Evolutionary conservation across 768 basidiomycete species (phyloP).

Genomic region (Collybia nuda): DNA sequence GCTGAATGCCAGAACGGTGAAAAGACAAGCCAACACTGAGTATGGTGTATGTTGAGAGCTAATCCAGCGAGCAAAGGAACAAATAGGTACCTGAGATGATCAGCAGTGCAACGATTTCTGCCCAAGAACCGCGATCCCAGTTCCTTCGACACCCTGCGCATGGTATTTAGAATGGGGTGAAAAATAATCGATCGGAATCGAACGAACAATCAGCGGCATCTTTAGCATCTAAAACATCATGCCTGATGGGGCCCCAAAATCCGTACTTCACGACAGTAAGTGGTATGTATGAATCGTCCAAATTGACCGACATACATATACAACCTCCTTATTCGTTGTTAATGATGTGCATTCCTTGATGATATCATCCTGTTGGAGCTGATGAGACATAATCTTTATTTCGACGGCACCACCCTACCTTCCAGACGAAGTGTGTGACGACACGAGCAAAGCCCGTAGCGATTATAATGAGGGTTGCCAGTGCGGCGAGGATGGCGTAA

Average conservation of each 20-base stretch:
- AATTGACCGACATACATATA: constrained; percentile 31
- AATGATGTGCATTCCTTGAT: constrained; percentile 52
- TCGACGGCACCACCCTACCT: constrained; percentile 37
- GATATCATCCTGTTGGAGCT: constrained; percentile 46
- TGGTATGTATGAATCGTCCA: not conserved
- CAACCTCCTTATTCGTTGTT: constrained; percentile 30
- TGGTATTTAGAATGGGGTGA: constrained; percentile 8
- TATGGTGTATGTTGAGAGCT: not conserved
- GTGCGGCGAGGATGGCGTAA: constrained; percentile 51
- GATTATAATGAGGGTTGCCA: constrained; percentile 47
- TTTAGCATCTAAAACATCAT: constrained; percentile 21
- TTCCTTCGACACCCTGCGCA: constrained; percentile 56
- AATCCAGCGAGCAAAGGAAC: not conserved
- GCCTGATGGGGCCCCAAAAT: constrained; percentile 49
- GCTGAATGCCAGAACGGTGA: constrained; percentile 63
- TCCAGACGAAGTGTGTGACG: constrained; percentile 66
- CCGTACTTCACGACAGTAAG: constrained; percentile 38
- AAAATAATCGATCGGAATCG: not conserved
- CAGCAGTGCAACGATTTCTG: constrained; percentile 64
- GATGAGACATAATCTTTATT: not conserved
- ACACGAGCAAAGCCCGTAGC: constrained; percentile 54
- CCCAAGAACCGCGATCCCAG: constrained; percentile 69
- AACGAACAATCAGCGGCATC: constrained; percentile 51
- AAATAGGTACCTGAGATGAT: constrained; percentile 50
- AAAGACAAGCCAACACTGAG: constrained; percentile 57